These are phyloP conservation scores for Xylaria hypoxylon DNA, from an alignment of 2,329 filamentous ascomycete species.

Conservation along the genomic window DNA sequence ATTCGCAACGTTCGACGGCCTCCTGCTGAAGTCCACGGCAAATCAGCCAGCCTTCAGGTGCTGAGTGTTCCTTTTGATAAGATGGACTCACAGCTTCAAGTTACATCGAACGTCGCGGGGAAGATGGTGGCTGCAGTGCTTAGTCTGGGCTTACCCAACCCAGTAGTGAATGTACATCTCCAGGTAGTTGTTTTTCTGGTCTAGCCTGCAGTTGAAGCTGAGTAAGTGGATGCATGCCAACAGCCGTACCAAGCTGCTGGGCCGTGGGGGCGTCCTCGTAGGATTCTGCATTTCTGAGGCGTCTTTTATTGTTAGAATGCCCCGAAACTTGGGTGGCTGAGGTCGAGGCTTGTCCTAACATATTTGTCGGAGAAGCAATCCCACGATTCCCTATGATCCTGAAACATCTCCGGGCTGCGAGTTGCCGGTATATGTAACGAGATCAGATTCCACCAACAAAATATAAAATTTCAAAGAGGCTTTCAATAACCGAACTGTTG, in stretches of 20 bases:
- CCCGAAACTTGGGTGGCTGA: background rate
- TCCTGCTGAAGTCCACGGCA: background rate
- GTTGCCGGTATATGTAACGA: background rate
- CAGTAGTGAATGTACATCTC: background rate
- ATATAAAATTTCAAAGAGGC: background rate
- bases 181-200: background rate
- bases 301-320: conserved; percentile 20
- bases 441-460: background rate
- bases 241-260: conserved; percentile 28
- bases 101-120: too few relatives aligned
- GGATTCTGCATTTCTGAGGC: background rate
- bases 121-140: background rate
- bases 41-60: background rate
- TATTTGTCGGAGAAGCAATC: background rate
- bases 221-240: conserved; percentile 10
- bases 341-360: background rate
- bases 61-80: too few relatives aligned
- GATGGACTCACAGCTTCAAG: background rate
- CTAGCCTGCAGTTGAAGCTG: background rate
- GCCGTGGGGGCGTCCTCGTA: conserved; percentile 15
- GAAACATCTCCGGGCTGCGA: background rate
- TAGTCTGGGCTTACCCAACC: background rate
- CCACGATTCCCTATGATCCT: background rate
- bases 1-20: background rate
- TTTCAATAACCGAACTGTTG: background rate